Conservation (phyloP, 2,329 filamentous ascomycete genomes). For the Neophaeococcomyces mojaviensis region DNA sequence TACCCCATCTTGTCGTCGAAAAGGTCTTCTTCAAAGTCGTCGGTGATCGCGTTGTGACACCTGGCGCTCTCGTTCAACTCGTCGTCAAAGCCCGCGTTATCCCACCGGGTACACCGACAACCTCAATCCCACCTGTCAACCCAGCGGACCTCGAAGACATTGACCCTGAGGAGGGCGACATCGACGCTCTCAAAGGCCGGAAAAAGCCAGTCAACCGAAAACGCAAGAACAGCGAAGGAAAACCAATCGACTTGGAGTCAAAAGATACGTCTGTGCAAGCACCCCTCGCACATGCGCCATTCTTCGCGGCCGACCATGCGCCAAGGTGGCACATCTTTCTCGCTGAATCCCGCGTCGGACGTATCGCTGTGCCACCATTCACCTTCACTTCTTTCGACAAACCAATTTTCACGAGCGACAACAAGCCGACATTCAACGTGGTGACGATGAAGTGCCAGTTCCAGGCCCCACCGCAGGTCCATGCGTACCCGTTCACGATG, state of each 20-base stretch:
- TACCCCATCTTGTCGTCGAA: conserved; percentile 75
- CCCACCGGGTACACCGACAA: conserved; percentile 64
- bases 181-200: conserved; percentile 75
- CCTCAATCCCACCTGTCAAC: conserved; percentile 65
- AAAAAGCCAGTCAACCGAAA: conserved; percentile 57
- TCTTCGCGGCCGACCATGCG: conserved; percentile 80
- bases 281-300: conserved; percentile 82
- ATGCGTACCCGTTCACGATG: conserved; percentile 91
- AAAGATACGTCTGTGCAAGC: conserved; percentile 57
- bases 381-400: conserved; percentile 91
- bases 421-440: conserved; percentile 85
- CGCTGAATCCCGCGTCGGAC: conserved; percentile 85
- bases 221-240: conserved; percentile 55
- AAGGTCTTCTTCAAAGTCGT: conserved; percentile 98
- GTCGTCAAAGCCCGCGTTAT: conserved; percentile 93
- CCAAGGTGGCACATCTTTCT: conserved; percentile 94
- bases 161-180: conserved; percentile 85
- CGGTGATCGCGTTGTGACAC: conserved; percentile 86
- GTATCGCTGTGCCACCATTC: conserved; percentile 93
- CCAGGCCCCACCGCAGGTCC: conserved; percentile 82
- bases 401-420: conserved; percentile 67
- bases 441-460: conserved; percentile 98
- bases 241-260: conserved; percentile 33
- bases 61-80: conserved; percentile 83
- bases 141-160: conserved; percentile 79